Evolutionary conservation across 202 grass and related monocot genomes (phyloP), one percentile per base, ranked within the genome.

Genomic region (Panicum virgatum): DNA sequence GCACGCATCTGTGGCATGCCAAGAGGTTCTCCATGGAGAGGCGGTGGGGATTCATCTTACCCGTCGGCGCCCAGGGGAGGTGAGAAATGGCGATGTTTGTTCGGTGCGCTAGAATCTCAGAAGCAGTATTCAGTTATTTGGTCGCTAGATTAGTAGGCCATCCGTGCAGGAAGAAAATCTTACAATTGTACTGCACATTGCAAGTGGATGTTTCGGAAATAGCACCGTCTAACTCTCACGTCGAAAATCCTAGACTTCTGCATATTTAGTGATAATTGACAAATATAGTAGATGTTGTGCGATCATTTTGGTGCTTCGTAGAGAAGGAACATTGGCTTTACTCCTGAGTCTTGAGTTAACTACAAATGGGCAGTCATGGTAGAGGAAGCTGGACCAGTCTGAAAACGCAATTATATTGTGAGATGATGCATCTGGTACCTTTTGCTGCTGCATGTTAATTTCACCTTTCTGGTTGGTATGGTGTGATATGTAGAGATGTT

Each of bases 11-110:
- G 32, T 98, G 95, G 95, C 88, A 90, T 57, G 88, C 95, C 9
- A 94, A 98, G 85, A 91, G 95, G 71, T 98, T 98, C 78, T 12
- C 64, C 6, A 94, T 98, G 92, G 88, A 62, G 38, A 94, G 88
- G 62, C 76, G 30, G 4, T 98, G 92, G 92, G 86, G 90, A 7
- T 98, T 94, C 82, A 77, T 90, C 69, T 87, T 98, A 39, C 92
- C 92, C 1, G 83, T 92, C 9, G 90, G 88, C 2, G 27, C 81
- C 25, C 92, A 94, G 0, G 94, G 94, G 22, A 94, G 91, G 94
- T 97, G 27, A 86, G 40, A 1, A 1, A 38, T 15, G 66, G 27
- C 6, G 26, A 0, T 50, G 68, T n/a, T 32, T 62, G 1, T 32
- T 62, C 40, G 62, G 12, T 27, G 43, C 32, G n/a, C 36, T 30